Percentiles rank a stretch among this genome's conserved stretches.
Evolutionary conservation across 2,329 filamentous ascomycete species (phyloP).

Genomic region (Sporothrix pallida): DNA sequence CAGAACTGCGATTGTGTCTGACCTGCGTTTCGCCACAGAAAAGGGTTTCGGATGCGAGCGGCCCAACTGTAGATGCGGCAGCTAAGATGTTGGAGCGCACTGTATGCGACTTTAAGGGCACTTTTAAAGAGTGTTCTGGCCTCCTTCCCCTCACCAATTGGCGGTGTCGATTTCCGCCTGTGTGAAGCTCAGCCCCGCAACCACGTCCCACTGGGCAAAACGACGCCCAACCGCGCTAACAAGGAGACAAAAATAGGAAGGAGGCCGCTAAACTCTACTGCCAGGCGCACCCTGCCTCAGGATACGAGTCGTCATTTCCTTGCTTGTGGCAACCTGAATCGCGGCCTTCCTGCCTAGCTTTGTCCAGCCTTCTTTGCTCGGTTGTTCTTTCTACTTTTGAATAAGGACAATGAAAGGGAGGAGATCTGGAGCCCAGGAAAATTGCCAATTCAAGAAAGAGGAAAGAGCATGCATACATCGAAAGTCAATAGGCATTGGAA

Average conservation of each 20-base stretch:
- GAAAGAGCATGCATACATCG: neutral
- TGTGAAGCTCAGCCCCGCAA: conserved; percentile 35
- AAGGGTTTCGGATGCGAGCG: conserved; percentile 34
- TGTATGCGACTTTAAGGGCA: conserved; percentile 11
- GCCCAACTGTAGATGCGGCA: conserved; percentile 19
- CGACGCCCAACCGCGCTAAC: conserved; percentile 28
- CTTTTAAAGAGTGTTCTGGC: neutral
- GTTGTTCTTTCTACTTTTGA: neutral
- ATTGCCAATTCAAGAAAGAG: neutral
- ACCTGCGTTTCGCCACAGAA: conserved; percentile 37
- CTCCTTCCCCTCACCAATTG: neutral
- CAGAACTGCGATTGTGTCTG: conserved; percentile 33
- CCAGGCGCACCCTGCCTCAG: conserved; percentile 3
- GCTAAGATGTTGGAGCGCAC: conserved; percentile 5
- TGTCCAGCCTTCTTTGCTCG: neutral
- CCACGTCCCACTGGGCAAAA: conserved; percentile 26
- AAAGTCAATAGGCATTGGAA: neutral
- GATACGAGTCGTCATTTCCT: conserved; percentile 19
- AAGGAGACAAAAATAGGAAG: conserved; percentile 32
- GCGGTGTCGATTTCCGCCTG: conserved; percentile 18
- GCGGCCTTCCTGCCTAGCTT: neutral
- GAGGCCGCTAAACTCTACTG: conserved; percentile 28
- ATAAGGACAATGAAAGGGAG: neutral
- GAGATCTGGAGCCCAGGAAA: neutral
- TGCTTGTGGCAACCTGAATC: conserved; percentile 4